Conservation (phyloP, 2,329 filamentous ascomycete species). For the Fusarium nematophilum region DNA sequence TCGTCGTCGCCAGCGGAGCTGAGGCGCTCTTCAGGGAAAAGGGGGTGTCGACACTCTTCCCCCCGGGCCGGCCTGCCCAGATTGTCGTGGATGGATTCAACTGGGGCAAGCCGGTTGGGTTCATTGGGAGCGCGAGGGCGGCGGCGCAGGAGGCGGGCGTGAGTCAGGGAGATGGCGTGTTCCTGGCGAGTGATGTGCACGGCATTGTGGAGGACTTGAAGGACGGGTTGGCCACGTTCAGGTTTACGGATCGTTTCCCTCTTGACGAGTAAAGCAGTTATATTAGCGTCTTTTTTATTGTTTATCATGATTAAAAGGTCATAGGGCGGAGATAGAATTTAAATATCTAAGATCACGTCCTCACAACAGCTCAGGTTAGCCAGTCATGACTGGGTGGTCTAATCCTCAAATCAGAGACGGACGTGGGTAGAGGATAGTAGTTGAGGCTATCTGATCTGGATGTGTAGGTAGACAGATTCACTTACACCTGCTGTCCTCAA, state of each 20-base stretch:
- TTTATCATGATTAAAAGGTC: too few species aligned
- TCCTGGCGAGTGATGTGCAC: conserved; percentile 47
- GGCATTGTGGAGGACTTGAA: conserved; percentile 60
- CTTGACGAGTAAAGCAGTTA: conserved; percentile 55
- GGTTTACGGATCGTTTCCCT: conserved; percentile 73
- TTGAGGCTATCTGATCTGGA: too few species aligned
- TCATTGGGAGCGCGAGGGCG: conserved; percentile 58
- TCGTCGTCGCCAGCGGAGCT: conserved; percentile 69
- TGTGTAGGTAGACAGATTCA: too few species aligned
- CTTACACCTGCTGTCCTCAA: too few species aligned
- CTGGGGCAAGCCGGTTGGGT: conserved; percentile 77
- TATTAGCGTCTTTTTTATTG: not conserved
- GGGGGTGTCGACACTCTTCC: conserved; percentile 67
- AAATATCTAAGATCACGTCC: too few species aligned
- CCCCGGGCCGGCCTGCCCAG: conserved; percentile 70
- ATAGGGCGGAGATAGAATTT: too few species aligned
- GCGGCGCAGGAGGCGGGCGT: conserved; percentile 60
- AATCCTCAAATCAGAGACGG: too few species aligned
- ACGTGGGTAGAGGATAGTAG: too few species aligned
- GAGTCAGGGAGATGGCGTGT: conserved; percentile 55
- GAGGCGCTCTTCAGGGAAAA: conserved; percentile 61
- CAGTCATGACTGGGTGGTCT: too few species aligned
- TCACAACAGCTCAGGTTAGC: too few species aligned
- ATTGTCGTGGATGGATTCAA: conserved; percentile 72
- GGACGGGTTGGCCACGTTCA: conserved; percentile 71